Percentiles rank a stretch among this genome's conserved stretches.
Conservation (phyloP, 495 filamentous ascomycete species). For the Thermochaetoides thermophila region DNA sequence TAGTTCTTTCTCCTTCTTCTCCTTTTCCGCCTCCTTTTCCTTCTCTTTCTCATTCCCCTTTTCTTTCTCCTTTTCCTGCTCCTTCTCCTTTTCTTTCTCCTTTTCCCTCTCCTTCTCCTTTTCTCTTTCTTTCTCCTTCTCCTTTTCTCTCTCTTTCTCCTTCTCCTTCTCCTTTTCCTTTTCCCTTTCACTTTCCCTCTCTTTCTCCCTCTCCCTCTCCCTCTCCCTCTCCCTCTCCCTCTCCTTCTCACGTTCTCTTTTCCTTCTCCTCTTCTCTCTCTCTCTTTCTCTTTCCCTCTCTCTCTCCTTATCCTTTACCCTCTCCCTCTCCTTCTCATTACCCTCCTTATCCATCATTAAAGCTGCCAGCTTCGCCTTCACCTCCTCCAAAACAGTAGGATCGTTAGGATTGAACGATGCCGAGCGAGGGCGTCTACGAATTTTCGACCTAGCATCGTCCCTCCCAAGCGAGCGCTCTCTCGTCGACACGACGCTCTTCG, state of each 20-base stretch:
- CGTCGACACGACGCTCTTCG: too few species aligned
- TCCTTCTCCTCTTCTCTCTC: not conserved
- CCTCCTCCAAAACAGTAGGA: slow-evolving; percentile 26
- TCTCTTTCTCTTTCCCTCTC: not conserved
- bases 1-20: not conserved
- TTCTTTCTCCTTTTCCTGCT: not conserved
- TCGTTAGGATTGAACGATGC: slow-evolving; percentile 38
- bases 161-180: not conserved
- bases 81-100: slow-evolving; percentile 3
- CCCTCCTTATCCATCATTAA: too few species aligned
- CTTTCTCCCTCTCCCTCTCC: slow-evolving; percentile 22
- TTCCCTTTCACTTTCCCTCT: slow-evolving; percentile 10
- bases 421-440: slow-evolving; percentile 20
- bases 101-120: not conserved
- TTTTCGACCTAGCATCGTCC: slow-evolving; percentile 13
- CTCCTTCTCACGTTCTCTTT: not conserved
- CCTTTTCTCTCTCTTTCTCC: not conserved
- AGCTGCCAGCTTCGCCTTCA: slow-evolving; percentile 32
- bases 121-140: too few species aligned
- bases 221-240: not conserved
- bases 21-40: not conserved
- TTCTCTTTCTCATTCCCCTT: not conserved
- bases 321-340: slow-evolving; percentile 1
- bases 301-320: not conserved
- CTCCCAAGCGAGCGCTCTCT: slow-evolving; percentile 6